Evolutionary conservation across 768 basidiomycete species (phyloP), one percentile per base, ranked within the genome.

Genomic region (Termitomyces sp.): DNA sequence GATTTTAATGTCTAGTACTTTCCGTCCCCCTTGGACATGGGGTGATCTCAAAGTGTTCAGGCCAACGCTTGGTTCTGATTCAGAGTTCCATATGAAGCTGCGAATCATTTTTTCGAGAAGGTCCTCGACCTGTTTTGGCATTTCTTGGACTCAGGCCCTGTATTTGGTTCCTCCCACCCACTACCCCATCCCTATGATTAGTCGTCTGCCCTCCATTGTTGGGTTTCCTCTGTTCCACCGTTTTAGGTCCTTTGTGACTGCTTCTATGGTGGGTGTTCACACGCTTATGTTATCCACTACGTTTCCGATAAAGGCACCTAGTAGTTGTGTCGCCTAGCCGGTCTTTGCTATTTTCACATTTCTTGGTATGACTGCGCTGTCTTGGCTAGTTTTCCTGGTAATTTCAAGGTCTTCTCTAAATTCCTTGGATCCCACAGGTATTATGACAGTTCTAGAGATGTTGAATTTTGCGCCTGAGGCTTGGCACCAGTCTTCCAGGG

Each of bases 101-200:
- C 62, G 16, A 5, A 66, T 66, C 4, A 28, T 22, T 4, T 63
- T 58, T 18, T 3, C 20, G 1, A 54, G 4, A 4, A 10, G 7
- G 0, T 26, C 57, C 20, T 66, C 65, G 0, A 72, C 60, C 0
- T 45, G 13, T 18, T 60, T 49, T 0, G 75, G 75, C 74, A 77
- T 76, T 0, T 71, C 73, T 59, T 77, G 74, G 0, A 72, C 73
- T 46, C 63, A 46, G 0, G 72, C 66, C 0, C 71, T 60, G 63
- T 73, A 78, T 51, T 76, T 73, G 0, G 24, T 41, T 16, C 18
- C 12, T 1, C 47, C 39, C 44, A 4, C 55, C 55, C 7, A 50
- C 48, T 8, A 47, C 62, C 63, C 9, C 9, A 73, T 69, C n/a
- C 66, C 61, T 1, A 67, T 29, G 3, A 72, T 63, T 0, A 67